A percentile compares a stretch with the other conserved stretches of the same genome.
Evolutionary conservation across 1,284 basidiomycete species (phyloP).

Genomic region (Malassezia restricta): DNA sequence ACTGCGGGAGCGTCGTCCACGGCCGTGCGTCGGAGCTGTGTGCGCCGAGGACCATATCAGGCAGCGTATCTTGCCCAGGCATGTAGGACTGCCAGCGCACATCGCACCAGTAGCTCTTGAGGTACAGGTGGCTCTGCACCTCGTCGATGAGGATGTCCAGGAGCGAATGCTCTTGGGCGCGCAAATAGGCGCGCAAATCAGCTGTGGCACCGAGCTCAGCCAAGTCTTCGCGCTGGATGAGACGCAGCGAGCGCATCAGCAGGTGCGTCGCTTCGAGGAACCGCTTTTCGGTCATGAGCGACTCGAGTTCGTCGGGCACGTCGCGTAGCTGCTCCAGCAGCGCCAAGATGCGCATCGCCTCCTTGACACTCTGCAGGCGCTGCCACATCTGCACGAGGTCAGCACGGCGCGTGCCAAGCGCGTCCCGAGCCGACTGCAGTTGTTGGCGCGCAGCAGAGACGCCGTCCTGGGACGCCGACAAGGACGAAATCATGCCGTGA

Average conservation of each 20-base stretch:
- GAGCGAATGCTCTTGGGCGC: constrained; percentile 59
- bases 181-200: constrained; percentile 75
- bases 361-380: constrained; percentile 37
- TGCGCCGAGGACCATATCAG: constrained; percentile 28
- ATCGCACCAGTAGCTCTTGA: constrained; percentile 93
- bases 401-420: constrained; percentile 36
- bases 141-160: constrained; percentile 80
- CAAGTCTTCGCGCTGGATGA: constrained; percentile 82
- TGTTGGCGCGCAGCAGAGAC: constrained; percentile 27
- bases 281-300: constrained; percentile 87
- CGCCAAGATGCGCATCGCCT: constrained; percentile 34
- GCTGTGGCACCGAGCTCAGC: constrained; percentile 82
- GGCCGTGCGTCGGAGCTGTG: background rate
- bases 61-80: constrained; percentile 58
- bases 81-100: constrained; percentile 74
- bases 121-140: constrained; percentile 89
- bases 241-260: constrained; percentile 74
- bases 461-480: constrained; percentile 30
- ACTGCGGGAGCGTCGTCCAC: constrained; percentile 6
- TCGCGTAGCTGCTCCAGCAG: constrained; percentile 58
- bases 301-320: constrained; percentile 82
- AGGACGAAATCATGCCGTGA: constrained; percentile 31
- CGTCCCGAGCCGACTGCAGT: constrained; percentile 37
- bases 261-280: constrained; percentile 79
- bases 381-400: constrained; percentile 46